phyloP scores from a whole-genome alignment of 176 grass and related monocot genomes.

The Tillandsia leiboldiana region DNA sequence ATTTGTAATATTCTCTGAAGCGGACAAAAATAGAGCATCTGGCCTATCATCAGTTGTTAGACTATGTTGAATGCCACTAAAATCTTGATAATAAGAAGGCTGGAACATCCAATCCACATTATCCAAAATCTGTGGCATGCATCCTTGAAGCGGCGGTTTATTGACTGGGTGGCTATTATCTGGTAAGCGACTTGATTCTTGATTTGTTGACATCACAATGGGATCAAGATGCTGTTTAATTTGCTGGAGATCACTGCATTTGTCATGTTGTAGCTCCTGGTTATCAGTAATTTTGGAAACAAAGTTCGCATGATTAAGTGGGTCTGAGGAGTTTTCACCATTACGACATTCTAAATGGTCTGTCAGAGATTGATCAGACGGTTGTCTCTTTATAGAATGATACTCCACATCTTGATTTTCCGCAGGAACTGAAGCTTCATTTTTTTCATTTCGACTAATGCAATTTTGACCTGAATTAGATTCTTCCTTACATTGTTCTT shows the following conservation, averaged over 20 bases:
- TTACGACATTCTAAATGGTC: slow-evolving; percentile 18
- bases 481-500: slow-evolving; percentile 18
- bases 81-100: slow-evolving; percentile 48
- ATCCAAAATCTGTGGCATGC: slow-evolving; percentile 37
- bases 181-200: slow-evolving; percentile 37
- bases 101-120: slow-evolving; percentile 70
- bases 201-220: slow-evolving; percentile 23
- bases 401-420: slow-evolving; percentile 24
- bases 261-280: slow-evolving; percentile 3
- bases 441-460: slow-evolving; percentile 31
- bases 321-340: slow-evolving; percentile 34
- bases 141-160: slow-evolving; percentile 39
- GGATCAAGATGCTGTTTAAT: slow-evolving; percentile 28
- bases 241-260: slow-evolving; percentile 1
- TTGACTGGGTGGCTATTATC: slow-evolving; percentile 35
- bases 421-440: slow-evolving; percentile 34
- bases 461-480: slow-evolving; percentile 29
- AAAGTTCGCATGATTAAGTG: slow-evolving; percentile 26
- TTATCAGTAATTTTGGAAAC: not conserved
- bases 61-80: slow-evolving; percentile 25
- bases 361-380: not conserved
- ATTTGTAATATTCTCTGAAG: slow-evolving; percentile 48
- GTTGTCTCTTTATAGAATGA: slow-evolving; percentile 18
- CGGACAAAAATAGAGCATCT: slow-evolving; percentile 33
- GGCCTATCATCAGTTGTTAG: slow-evolving; percentile 6